A percentile compares a stretch with the other conserved stretches of the same genome.
Conservation (phyloP, 257 asterid genomes). For the Linaria vulgaris region DNA sequence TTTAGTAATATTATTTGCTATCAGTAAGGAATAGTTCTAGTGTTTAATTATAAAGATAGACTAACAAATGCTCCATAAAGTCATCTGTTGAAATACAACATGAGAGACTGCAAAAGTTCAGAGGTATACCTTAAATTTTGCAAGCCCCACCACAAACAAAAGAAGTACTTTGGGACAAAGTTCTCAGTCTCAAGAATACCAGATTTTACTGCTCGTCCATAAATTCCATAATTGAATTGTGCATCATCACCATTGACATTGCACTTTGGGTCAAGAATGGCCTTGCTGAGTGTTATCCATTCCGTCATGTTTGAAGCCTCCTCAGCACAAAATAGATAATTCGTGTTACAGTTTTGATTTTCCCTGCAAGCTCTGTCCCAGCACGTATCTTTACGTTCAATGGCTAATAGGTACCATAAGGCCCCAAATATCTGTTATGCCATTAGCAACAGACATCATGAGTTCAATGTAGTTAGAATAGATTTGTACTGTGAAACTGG, state of each 20-base stretch:
- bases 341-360: constrained; percentile 38
- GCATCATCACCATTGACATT: constrained; percentile 37
- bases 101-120: background rate
- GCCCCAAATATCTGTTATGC: constrained; percentile 60
- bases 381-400: constrained; percentile 86
- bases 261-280: constrained; percentile 60
- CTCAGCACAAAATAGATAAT: constrained; percentile 62
- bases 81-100: constrained; percentile 1
- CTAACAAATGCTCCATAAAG: too few species aligned
- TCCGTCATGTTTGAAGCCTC: constrained; percentile 42
- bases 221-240: constrained; percentile 73
- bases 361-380: constrained; percentile 74
- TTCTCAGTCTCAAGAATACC: constrained; percentile 67
- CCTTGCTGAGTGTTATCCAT: constrained; percentile 57
- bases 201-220: constrained; percentile 60
- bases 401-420: constrained; percentile 84
- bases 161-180: constrained; percentile 66
- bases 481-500: background rate
- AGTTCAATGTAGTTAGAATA: background rate
- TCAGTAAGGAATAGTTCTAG: too few species aligned
- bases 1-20: too few species aligned
- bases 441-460: constrained; percentile 17
- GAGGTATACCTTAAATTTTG: constrained; percentile 72
- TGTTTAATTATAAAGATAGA: too few species aligned
- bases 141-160: constrained; percentile 94